A percentile compares a stretch with the other conserved stretches of the same genome.
These are phyloP conservation scores for Pseudogymnoascus sp. DNA, from an alignment of 2,329 filamentous ascomycete species.

Conservation along the genomic window DNA sequence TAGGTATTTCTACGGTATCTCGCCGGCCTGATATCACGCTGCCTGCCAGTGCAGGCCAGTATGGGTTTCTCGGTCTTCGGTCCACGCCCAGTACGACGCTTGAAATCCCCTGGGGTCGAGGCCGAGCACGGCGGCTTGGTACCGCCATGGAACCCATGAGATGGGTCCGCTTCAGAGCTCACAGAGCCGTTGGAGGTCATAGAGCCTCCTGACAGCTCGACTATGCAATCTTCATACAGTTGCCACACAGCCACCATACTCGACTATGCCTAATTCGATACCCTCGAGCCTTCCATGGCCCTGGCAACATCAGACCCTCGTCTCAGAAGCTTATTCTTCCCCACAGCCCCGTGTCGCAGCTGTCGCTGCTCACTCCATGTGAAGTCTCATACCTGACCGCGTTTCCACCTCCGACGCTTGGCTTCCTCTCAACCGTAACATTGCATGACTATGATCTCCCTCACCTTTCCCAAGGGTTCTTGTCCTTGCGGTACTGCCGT, in stretches of 20 bases:
- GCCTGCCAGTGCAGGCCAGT: neutral
- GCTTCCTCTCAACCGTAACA: neutral
- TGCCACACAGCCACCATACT: neutral
- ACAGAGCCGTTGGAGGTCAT: neutral
- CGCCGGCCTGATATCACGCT: neutral
- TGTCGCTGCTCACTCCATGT: neutral
- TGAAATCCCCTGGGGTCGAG: slow-evolving; percentile 49
- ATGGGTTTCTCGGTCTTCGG: neutral
- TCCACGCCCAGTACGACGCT: neutral
- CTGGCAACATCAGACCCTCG: slow-evolving; percentile 2
- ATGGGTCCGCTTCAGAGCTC: neutral
- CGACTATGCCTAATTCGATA: neutral
- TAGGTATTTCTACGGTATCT: neutral
- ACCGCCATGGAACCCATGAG: neutral
- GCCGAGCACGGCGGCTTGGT: slow-evolving; percentile 47
- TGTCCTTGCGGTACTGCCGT: neutral
- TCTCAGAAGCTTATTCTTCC: slow-evolving; percentile 5
- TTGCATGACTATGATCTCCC: slow-evolving; percentile 5
- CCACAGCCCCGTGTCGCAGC: neutral
- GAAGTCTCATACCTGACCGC: neutral
- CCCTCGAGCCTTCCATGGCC: neutral
- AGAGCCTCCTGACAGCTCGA: neutral
- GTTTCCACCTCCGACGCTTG: slow-evolving; percentile 4
- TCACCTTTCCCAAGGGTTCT: neutral
- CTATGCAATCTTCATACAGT: neutral